phyloP scores from a whole-genome alignment of 2,329 filamentous ascomycete species.

The Aureobasidium mangrovei region DNA sequence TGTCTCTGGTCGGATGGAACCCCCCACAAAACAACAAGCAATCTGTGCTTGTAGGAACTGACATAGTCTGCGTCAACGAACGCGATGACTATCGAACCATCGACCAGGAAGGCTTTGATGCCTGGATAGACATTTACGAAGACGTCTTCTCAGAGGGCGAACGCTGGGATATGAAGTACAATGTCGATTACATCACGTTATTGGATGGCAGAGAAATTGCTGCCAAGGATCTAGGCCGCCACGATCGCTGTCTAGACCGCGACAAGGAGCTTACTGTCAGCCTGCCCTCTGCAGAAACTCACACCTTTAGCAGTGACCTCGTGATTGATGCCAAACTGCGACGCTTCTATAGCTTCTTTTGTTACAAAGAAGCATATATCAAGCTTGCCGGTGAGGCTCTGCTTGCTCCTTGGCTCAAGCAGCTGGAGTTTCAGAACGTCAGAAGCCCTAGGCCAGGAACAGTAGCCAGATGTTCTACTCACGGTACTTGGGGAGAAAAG shows the following conservation, averaged over 20 bases:
- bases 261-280: slow-evolving; percentile 32
- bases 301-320: slow-evolving; percentile 34
- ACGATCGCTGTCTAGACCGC: slow-evolving; percentile 34
- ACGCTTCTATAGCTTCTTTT: slow-evolving; percentile 70
- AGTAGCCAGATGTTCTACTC: slow-evolving; percentile 34
- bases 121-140: slow-evolving; percentile 62
- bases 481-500: slow-evolving; percentile 39
- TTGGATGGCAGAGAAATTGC: slow-evolving; percentile 36
- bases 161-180: slow-evolving; percentile 52
- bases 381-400: slow-evolving; percentile 76
- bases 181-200: slow-evolving; percentile 35
- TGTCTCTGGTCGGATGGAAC: slow-evolving; percentile 52
- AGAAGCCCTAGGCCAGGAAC: slow-evolving; percentile 43
- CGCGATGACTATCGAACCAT: slow-evolving; percentile 53
- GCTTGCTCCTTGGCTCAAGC: slow-evolving; percentile 61
- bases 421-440: slow-evolving; percentile 60
- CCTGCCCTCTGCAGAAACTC: slow-evolving; percentile 28
- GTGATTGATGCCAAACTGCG: slow-evolving; percentile 55
- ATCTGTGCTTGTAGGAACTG: slow-evolving; percentile 50
- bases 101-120: slow-evolving; percentile 54
- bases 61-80: slow-evolving; percentile 69
- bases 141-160: slow-evolving; percentile 61
- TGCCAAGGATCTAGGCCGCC: slow-evolving; percentile 33
- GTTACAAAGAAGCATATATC: slow-evolving; percentile 70
- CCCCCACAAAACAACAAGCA: slow-evolving; percentile 17